Percentiles rank a stretch among this genome's conserved stretches.
Conservation (phyloP, 768 basidiomycete species). For the Austroboletus eburneus region DNA sequence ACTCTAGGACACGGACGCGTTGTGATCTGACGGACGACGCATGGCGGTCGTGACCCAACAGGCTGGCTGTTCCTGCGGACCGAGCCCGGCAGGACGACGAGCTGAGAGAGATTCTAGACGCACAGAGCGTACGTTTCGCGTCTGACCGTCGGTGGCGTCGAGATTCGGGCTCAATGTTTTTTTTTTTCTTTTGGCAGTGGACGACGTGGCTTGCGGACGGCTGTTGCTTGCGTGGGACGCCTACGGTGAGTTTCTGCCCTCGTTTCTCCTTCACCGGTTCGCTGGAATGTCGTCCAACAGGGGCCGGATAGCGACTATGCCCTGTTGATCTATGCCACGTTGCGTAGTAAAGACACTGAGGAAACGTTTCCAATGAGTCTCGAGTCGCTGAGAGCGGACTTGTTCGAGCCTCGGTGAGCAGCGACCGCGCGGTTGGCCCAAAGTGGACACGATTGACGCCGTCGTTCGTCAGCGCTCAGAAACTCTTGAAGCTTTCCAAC, state of each 20-base stretch:
- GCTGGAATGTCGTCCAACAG: too few relatives aligned
- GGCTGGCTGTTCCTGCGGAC: conserved; percentile 17
- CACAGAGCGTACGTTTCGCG: conserved; percentile 8
- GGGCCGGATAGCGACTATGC: too few relatives aligned
- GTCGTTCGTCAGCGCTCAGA: conserved; percentile 12
- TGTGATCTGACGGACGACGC: too few relatives aligned
- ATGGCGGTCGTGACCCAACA: too few relatives aligned
- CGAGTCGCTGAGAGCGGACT: conserved; percentile 7
- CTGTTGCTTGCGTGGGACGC: conserved; percentile 14
- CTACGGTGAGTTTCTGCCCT: conserved; percentile 18
- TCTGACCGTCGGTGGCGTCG: background rate
- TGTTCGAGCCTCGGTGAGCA: conserved; percentile 23
- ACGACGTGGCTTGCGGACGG: conserved; percentile 22
- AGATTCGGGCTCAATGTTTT: background rate
- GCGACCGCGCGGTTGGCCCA: too few relatives aligned
- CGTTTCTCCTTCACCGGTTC: too few relatives aligned
- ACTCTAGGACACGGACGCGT: too few relatives aligned
- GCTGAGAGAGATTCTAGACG: conserved; percentile 7
- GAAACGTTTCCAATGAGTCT: conserved; percentile 10
- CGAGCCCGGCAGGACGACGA: conserved; percentile 16
- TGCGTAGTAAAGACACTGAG: too few relatives aligned
- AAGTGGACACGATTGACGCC: too few relatives aligned
- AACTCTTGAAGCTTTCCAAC: conserved; percentile 14
- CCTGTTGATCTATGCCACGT: too few relatives aligned
- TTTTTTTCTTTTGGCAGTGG: conserved; percentile 18